Base-by-base conservation (phyloP, 1,284 basidiomycete species). In the Ganoderma resinaceum region DNA sequence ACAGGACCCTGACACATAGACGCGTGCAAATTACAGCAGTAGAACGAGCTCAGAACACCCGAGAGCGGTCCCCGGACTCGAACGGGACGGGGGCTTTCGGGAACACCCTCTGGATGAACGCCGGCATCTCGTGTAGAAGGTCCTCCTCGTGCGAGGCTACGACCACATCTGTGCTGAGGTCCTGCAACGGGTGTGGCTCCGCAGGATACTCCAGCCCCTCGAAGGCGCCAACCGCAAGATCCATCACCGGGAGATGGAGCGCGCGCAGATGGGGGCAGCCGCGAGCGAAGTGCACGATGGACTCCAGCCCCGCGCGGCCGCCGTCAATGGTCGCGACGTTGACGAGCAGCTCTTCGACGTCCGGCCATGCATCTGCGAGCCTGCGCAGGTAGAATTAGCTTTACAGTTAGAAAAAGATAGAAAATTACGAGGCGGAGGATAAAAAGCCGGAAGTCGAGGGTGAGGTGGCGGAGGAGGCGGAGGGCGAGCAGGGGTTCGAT, bases 191-290 rank as follows among this genome's bases (percentile, higher is more conserved):
- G 26, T 62, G 62, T 8, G 62, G 33, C 29, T 57, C 60, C 31
- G 35, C 14, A 7, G 65, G 52, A 42, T 43, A 57, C 26, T 33
- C 38, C 29, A 57, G 11, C 12, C n/a, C 65, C 20, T 33, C 38
- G n/a, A 57, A 23, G 7, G 46, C 12, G 23, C 55, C 49, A 14
- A 14, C 33, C 11, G 26, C 29, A 12, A 65, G 42, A n/a, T 60
- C 64, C 65, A 66, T 66, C 31, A 7, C 60, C 3, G 65, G 65
- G 11, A 66, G 60, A n/a, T 20, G 60, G n/a, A 66, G 33, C 31
- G 16, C 23, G 8, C 38, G 60, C 20, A 66, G 33, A n/a, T 38
- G 52, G 2, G 65, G 60, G 29, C 65, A 66, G n/a, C 26, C 9
- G 37, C 23, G 60, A 5, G 65, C 65, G 40, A 66, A 62, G 52